Evolutionary conservation across 2,329 filamentous ascomycete species (phyloP), one percentile per base, ranked within the genome.

Genomic region (Cladosporium colombiae): DNA sequence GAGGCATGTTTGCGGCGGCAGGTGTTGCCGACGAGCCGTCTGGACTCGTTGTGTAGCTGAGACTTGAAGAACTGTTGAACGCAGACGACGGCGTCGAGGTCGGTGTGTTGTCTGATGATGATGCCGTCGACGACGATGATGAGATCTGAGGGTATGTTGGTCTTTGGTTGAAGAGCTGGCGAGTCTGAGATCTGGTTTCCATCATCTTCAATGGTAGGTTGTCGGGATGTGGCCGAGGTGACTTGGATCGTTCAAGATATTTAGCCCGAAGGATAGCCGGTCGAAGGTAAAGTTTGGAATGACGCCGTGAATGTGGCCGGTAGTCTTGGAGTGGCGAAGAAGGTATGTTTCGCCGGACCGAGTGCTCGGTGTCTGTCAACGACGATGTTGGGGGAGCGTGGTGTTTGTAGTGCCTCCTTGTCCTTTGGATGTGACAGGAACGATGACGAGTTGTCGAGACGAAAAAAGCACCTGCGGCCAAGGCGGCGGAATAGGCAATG

Each of bases 1-100:
- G 72, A 49, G 68, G 66, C 66, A 72, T 70, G 66, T 66, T 59
- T 33, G 63, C 65, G 46, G 64, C 65, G 14, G 69, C 69, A 21
- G 68, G 65, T 50, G 67, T 59, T 52, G 49, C 40, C 5, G 66
- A 67, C 31, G 69, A 66, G 57, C 66, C 57, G 60, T 27, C 66
- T 67, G 67, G 74, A 5, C 69, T 78, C 25, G 73, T 71, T 33
- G 81, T 70, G 52, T 77, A 79, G 37, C 78, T 74, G 35, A 79
- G 75, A 71, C 79, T 81, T 73, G 76, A 80, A 65, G 78, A 80
- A 74, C 76, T 79, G 62, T 78, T 76, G 69, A 77, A 80, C 52
- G 73, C 72, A 2, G 78, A 78, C 27, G 72, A 69, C 16, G 78
- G 71, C 60, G 67, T 61, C 53, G 70, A 71, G 21, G 75, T 66